Percentiles rank a stretch among this genome's conserved stretches.
Conservation (phyloP, 2,329 filamentous ascomycete genomes). For the Hypoxylon sp. region DNA sequence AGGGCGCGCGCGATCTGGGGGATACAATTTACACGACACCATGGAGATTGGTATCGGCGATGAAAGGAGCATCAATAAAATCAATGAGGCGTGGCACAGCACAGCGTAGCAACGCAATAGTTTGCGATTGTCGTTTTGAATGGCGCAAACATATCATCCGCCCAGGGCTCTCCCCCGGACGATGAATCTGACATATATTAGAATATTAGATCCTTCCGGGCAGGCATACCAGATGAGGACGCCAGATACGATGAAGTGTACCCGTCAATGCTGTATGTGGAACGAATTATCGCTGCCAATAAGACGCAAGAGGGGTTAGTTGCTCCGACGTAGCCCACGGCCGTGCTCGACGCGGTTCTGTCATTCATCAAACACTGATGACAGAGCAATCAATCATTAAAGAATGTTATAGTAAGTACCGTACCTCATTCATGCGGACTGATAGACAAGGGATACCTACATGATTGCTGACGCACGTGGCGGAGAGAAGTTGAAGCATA, state of each 20-base stretch:
- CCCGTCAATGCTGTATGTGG: constrained; percentile 30
- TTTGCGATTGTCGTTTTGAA: constrained; percentile 34
- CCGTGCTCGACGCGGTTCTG: constrained; percentile 23
- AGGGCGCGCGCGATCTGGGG: constrained; percentile 19
- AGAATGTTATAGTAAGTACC: constrained; percentile 27
- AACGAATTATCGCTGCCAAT: constrained; percentile 27
- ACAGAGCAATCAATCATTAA: constrained; percentile 27
- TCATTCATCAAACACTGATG: constrained; percentile 16
- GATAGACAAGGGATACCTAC: constrained; percentile 20
- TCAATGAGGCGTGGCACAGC: constrained; percentile 16
- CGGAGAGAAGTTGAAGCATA: constrained; percentile 15
- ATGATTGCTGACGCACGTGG: constrained; percentile 37
- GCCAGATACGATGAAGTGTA: constrained; percentile 28
- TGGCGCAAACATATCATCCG: constrained; percentile 38
- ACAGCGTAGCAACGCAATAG: constrained; percentile 25
- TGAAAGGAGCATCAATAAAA: constrained; percentile 24
- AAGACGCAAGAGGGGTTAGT: constrained; percentile 21
- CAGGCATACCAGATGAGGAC: constrained; percentile 33
- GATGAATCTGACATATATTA: constrained; percentile 45
- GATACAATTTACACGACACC: constrained; percentile 5
- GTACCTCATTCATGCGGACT: constrained; percentile 13
- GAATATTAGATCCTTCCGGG: constrained; percentile 42
- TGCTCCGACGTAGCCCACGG: constrained; percentile 3
- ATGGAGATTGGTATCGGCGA: constrained; percentile 15
- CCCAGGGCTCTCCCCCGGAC: constrained; percentile 38